These are phyloP conservation scores for Coriolopsis trogii DNA, from an alignment of 1,284 basidiomycete species.

Conservation along the genomic window DNA sequence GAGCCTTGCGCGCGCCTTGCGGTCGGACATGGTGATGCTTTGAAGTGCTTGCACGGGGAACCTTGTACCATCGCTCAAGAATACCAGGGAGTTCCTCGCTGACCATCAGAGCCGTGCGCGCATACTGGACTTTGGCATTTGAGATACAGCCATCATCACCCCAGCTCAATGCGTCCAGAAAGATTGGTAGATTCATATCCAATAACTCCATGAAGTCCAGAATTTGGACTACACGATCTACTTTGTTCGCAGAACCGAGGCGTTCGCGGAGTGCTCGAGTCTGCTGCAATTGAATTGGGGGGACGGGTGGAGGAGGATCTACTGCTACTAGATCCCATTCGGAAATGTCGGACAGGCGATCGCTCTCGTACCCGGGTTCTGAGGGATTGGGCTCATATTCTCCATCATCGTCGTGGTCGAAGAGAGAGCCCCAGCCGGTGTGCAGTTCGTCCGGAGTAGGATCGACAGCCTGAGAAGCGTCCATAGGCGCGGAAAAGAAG, in stretches of 20 bases:
- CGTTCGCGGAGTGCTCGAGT: not conserved
- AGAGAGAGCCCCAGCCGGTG: not conserved
- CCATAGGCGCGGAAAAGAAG: not conserved
- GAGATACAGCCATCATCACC: conserved; percentile 29
- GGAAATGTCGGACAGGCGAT: not conserved
- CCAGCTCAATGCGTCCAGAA: conserved; percentile 39
- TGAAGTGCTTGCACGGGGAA: conserved; percentile 24
- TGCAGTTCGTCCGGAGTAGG: not conserved
- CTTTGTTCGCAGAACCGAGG: not conserved
- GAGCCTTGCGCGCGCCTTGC: conserved; percentile 18
- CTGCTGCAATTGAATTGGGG: not conserved
- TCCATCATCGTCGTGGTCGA: not conserved
- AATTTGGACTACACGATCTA: not conserved
- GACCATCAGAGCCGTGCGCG: conserved; percentile 30
- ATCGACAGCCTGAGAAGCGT: not conserved
- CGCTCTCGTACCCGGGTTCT: not conserved
- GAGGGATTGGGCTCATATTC: not conserved
- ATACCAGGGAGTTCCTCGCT: conserved; percentile 32
- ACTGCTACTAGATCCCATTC: not conserved
- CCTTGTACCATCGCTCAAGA: conserved; percentile 32
- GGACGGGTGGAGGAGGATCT: not conserved
- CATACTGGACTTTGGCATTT: conserved; percentile 24
- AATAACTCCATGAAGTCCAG: conserved; percentile 16
- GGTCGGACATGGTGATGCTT: conserved; percentile 21
- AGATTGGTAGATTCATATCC: conserved; percentile 28